Evolutionary conservation across 2,329 filamentous ascomycete species (phyloP), one percentile per base, ranked within the genome.

Genomic region (Lachnellula willkommii): DNA sequence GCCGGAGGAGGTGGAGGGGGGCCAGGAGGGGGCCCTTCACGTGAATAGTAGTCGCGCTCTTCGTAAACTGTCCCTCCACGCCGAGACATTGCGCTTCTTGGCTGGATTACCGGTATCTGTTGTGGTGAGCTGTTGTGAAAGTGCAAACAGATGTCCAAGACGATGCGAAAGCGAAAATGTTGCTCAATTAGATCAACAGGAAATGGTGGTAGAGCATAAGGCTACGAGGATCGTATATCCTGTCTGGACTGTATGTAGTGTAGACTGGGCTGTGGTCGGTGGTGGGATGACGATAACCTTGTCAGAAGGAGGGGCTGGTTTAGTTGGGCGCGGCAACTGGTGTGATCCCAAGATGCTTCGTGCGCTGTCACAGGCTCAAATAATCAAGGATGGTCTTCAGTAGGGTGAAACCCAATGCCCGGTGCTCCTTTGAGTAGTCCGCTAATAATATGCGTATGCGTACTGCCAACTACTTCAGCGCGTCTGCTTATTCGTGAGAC

Each of bases 1-100:
- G 62, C 55, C 37, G 57, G 48, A 24, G 49, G 36, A 24, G 42
- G 58, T 12, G 39, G 58, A 36, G 62, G 57, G 40, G 63, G 57
- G 35, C 62, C 50, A 36, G 62, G 57, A 43, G 63, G 57, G 37
- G 63, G 52, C 46, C 54, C 54, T 45, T 61, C 60, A 26, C 65
- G 63, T 46, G 56, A 56, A 54, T 66, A 66, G 51, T 62, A 66
- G 46, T 66, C 63, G 46, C 61, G 61, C 46, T 68, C 66, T 42
- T 68, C 64, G 50, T 58, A 62, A 35, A 64, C 60, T 42, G 56
- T 20, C 17, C 55, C 60, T 37, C 59, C 61, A 42, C 61, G 62
- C 46, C 60, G 40, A 39, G 63, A 65, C 63, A 65, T 65, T 20
- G 42, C 51, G n/a, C 3, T 4, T 12, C 3, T 45, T 17, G 11